Evolutionary conservation across 2,329 filamentous ascomycete species (phyloP).

Genomic region (Sporothrix protearum): DNA sequence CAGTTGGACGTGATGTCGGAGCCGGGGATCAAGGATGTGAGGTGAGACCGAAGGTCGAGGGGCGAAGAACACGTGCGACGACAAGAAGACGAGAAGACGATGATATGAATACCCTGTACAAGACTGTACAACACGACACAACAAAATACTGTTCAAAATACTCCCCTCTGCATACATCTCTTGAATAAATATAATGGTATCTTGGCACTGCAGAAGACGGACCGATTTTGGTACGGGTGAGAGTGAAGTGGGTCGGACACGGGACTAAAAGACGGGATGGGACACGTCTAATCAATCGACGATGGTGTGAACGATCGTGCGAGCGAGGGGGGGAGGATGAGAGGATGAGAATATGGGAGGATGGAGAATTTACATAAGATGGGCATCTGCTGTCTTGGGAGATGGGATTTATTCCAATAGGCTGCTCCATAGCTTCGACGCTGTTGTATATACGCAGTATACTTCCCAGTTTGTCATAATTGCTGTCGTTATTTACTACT

Average conservation of each 20-base stretch:
- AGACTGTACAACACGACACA: background rate
- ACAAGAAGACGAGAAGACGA: background rate
- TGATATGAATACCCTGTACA: background rate
- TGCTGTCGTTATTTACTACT: too few relatives aligned
- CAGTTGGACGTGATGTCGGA: conserved; percentile 81
- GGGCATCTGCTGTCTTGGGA: too few relatives aligned
- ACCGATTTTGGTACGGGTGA: background rate
- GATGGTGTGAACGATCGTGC: background rate
- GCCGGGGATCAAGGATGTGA: conserved; percentile 74
- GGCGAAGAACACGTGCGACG: background rate
- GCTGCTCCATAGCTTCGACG: too few relatives aligned
- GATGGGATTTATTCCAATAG: too few relatives aligned
- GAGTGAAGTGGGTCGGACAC: too few relatives aligned
- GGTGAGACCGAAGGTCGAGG: conserved; percentile 30
- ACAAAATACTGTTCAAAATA: background rate
- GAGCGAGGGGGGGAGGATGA: too few relatives aligned
- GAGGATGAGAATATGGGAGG: too few relatives aligned
- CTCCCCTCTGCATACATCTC: background rate
- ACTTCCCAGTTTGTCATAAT: too few relatives aligned
- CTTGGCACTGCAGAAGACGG: background rate
- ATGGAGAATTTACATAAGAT: too few relatives aligned
- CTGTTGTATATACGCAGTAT: too few relatives aligned
- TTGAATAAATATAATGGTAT: background rate
- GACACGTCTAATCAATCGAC: background rate
- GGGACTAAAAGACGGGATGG: background rate